Evolutionary conservation across 768 basidiomycete genomes (phyloP).

Genomic region (Panus rudis): DNA sequence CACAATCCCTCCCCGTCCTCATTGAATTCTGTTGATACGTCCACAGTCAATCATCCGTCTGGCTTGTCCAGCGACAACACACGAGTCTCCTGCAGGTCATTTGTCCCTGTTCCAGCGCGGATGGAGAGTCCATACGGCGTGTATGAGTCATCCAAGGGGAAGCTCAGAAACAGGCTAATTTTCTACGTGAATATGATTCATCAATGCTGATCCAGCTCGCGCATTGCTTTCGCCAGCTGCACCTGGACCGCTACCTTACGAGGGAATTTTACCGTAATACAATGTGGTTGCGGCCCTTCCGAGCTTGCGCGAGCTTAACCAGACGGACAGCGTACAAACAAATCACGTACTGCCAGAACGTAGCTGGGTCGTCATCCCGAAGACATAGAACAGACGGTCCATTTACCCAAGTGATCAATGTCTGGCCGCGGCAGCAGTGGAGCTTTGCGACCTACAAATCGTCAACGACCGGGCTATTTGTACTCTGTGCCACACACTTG

Average conservation of each 20-base stretch:
- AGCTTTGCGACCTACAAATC: slow-evolving; percentile 29
- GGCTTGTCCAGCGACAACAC: slow-evolving; percentile 84
- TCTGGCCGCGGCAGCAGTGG: slow-evolving; percentile 68
- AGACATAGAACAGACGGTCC: slow-evolving; percentile 94
- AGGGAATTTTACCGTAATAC: slow-evolving; percentile 90
- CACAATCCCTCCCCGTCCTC: slow-evolving; percentile 79
- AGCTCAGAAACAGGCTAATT: slow-evolving; percentile 78
- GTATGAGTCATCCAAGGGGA: slow-evolving; percentile 88
- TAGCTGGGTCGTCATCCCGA: slow-evolving; percentile 80
- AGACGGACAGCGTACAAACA: not conserved
- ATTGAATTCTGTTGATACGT: slow-evolving; percentile 71
- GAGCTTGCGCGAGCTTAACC: slow-evolving; percentile 39
- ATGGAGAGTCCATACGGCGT: slow-evolving; percentile 89
- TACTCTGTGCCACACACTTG: no score
- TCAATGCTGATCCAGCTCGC: not conserved
- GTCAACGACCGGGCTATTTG: not conserved
- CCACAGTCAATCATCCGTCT: slow-evolving; percentile 89
- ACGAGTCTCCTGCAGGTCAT: slow-evolving; percentile 89
- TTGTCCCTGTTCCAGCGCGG: slow-evolving; percentile 85
- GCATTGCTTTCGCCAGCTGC: slow-evolving; percentile 6
- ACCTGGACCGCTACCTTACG: slow-evolving; percentile 87
- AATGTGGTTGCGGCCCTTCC: slow-evolving; percentile 96
- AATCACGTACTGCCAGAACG: slow-evolving; percentile 90
- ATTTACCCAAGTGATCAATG: slow-evolving; percentile 83
- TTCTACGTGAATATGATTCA: slow-evolving; percentile 43